Base-by-base conservation (phyloP, 148 eudicot genomes). In the Heliamphora exappendiculata region DNA sequence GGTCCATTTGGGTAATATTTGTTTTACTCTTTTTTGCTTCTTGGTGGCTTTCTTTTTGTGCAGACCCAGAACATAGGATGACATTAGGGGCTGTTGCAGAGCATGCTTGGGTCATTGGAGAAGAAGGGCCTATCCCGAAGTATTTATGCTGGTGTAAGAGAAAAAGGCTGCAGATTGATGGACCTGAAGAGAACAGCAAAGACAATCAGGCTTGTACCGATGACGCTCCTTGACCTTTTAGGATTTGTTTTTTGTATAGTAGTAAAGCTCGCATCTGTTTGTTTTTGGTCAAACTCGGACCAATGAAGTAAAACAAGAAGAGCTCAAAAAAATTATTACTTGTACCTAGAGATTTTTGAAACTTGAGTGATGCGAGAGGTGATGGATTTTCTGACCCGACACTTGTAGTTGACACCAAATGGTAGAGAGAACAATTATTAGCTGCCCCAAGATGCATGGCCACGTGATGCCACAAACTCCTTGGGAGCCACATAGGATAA, bases 131-230 rank as follows among this genome's bases (percentile, higher is more conserved):
- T 12, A 80, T 91, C 60, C 93, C 94, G 31, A 87, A 80, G 41
- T 89, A 86, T 78, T 67, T 77, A 47, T 94, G 98, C 67, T 94
- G 98, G 98, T 94, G 98, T 78, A 86, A 91, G 77, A 84, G 79
- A 42, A 84, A 71, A 33, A 81, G 63, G 65, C 68, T 75, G 79
- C 82, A 85, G 53, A 72, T 70, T 39, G 67, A 73, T 29, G 77
- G 34, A 65, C 45, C 51, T 41, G 66, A 59, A 67, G 78, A 64
- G 78, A 80, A 75, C 76, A 50, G 53, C 75, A 66, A 5, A 39
- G 76, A 65, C 54, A 44, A 33, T 62, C 19, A 63, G 45, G 29
- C 54, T 39, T 16, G 11, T 64, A 49, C 19, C n/a, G 26, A 13
- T 54, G 28, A 12, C 14, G 1, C 45, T 39, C 31, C 37, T 54